Percentiles rank a stretch among this genome's conserved stretches.
Evolutionary conservation across 2,329 filamentous ascomycete genomes (phyloP).

Genomic region (Colletotrichum siamense): DNA sequence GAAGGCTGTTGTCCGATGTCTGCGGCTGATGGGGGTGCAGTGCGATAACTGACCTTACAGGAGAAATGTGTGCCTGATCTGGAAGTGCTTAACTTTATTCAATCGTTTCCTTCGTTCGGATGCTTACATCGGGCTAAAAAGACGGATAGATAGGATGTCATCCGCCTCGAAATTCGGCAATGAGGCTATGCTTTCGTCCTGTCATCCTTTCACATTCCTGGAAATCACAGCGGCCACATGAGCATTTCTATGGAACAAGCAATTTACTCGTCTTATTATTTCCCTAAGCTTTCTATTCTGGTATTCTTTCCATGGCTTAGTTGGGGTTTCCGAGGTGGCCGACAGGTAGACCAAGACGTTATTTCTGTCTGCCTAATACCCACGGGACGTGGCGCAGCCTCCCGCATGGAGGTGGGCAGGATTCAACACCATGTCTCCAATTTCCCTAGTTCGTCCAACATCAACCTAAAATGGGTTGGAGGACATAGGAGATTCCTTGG

Average conservation of each 20-base stretch:
- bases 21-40: background rate
- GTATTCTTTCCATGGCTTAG: background rate
- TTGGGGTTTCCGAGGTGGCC: background rate
- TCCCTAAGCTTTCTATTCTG: background rate
- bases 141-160: background rate
- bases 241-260: background rate
- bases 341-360: background rate
- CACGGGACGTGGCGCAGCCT: background rate
- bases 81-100: background rate
- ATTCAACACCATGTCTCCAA: background rate
- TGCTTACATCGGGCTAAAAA: slow-evolving; percentile 2
- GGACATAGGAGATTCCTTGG: background rate
- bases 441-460: background rate
- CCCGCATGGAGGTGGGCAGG: background rate
- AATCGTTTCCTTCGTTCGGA: background rate
- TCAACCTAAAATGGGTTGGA: background rate
- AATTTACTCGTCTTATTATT: background rate
- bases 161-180: background rate
- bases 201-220: background rate
- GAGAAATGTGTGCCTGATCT: background rate
- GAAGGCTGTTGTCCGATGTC: background rate
- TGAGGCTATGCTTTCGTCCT: background rate
- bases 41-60: background rate
- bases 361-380: background rate
- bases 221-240: background rate